These are phyloP conservation scores for Neurospora tetrasperma DNA, from an alignment of 495 filamentous ascomycete genomes.

Conservation along the genomic window DNA sequence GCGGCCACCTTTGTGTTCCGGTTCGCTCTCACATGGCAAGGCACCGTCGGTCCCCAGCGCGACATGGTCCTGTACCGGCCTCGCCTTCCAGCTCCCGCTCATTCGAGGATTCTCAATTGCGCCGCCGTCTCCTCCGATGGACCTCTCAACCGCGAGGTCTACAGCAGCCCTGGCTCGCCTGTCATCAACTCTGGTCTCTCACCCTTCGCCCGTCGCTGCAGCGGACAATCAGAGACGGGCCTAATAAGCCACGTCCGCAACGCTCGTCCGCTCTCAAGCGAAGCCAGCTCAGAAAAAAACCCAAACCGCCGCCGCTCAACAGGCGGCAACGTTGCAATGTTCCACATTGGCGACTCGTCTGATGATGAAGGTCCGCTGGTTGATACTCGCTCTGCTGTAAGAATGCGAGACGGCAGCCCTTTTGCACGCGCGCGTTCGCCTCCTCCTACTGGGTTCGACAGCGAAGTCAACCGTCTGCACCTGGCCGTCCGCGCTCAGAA, in stretches of 20 bases:
- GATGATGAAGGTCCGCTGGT: constrained; percentile 5
- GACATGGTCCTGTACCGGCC: constrained; percentile 53
- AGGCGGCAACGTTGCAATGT: constrained; percentile 9
- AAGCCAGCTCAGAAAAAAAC: constrained; percentile 5
- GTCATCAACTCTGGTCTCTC: constrained; percentile 29
- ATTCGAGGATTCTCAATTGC: constrained; percentile 40
- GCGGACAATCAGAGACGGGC: constrained; percentile 32
- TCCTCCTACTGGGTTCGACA: constrained; percentile 7
- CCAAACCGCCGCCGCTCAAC: constrained; percentile 14
- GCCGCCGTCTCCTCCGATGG: neutral
- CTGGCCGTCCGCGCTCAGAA: constrained; percentile 23
- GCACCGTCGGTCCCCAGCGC: constrained; percentile 17
- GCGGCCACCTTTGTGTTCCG: constrained; percentile 35
- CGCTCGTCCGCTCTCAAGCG: constrained; percentile 20
- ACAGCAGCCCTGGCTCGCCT: constrained; percentile 27
- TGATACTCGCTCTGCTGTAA: neutral
- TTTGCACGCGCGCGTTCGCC: neutral
- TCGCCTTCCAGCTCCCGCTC: constrained; percentile 63
- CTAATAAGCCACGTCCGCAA: constrained; percentile 37
- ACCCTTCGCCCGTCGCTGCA: constrained; percentile 33
- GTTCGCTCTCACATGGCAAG: constrained; percentile 29
- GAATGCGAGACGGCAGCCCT: neutral
- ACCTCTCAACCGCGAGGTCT: neutral
- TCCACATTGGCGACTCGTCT: constrained; percentile 1
- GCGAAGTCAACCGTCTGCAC: constrained; percentile 2